Percentiles rank a stretch among this genome's conserved stretches.
Evolutionary conservation across 306 rosid genomes (phyloP).

Genomic region (Morella rubra): DNA sequence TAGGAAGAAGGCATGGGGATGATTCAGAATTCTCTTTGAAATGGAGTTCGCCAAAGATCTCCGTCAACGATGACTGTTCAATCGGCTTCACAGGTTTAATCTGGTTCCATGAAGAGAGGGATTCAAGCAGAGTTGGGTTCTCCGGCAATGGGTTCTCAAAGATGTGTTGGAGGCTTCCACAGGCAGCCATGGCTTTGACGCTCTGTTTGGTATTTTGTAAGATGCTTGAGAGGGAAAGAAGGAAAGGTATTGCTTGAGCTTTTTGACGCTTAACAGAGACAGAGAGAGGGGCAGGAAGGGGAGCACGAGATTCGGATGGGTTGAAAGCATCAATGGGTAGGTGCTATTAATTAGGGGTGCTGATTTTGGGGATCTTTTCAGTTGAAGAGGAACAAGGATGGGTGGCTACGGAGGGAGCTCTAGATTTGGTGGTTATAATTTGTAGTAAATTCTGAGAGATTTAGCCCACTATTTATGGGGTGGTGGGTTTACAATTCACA

Average conservation of each 20-base stretch:
- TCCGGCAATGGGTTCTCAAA: constrained; percentile 69
- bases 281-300: constrained; percentile 17
- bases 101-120: constrained; percentile 63
- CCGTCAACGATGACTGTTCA: constrained; percentile 50
- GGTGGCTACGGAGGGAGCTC: constrained; percentile 39
- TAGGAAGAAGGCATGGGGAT: constrained; percentile 5
- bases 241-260: background rate
- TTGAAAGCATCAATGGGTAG: constrained; percentile 34
- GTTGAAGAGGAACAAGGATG: constrained; percentile 29
- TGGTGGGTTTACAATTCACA: background rate
- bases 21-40: constrained; percentile 50
- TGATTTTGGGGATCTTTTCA: constrained; percentile 25
- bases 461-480: background rate
- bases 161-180: constrained; percentile 66
- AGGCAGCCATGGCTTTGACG: constrained; percentile 60
- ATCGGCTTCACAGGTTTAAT: constrained; percentile 44
- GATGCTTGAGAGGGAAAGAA: constrained; percentile 1
- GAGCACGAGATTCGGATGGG: constrained; percentile 50
- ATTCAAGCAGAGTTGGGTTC: constrained; percentile 50
- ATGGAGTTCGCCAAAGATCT: constrained; percentile 85
- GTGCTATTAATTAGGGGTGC: constrained; percentile 39
- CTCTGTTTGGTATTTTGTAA: background rate
- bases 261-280: constrained; percentile 24
- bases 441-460: constrained; percentile 2
- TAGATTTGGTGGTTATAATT: constrained; percentile 47